These are phyloP conservation scores for Ustilago cynodontis DNA, from an alignment of 1,284 basidiomycete species.

Conservation along the genomic window DNA sequence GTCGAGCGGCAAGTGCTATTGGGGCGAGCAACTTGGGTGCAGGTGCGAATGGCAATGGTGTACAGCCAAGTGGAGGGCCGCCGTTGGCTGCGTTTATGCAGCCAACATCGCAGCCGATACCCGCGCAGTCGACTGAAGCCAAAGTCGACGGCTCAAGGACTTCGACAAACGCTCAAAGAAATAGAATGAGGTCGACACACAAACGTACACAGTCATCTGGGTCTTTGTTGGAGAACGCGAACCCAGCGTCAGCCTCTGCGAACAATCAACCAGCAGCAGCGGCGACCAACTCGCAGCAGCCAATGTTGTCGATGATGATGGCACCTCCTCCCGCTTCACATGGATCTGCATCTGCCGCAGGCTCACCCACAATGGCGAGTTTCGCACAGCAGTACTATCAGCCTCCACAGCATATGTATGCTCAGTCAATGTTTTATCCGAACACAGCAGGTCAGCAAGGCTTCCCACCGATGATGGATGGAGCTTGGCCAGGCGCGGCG, in stretches of 20 bases:
- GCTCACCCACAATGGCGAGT: not conserved
- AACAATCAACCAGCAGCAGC: not conserved
- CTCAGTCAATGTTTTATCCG: slow-evolving; percentile 18
- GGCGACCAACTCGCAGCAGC: slow-evolving; percentile 10
- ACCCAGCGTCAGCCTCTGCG: not conserved
- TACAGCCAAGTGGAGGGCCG: slow-evolving; percentile 12
- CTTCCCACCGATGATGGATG: slow-evolving; percentile 12
- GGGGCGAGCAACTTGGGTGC: slow-evolving; percentile 19
- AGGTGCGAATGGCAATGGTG: slow-evolving; percentile 32
- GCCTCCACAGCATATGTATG: slow-evolving; percentile 8
- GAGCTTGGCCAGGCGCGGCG: not conserved
- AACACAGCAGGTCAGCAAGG: slow-evolving; percentile 2
- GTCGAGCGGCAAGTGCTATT: slow-evolving; percentile 34
- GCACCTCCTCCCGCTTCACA: slow-evolving; percentile 29
- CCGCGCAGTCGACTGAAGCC: slow-evolving; percentile 3
- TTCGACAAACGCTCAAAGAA: not conserved
- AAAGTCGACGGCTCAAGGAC: not conserved
- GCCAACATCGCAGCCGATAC: slow-evolving; percentile 4
- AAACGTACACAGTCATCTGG: slow-evolving; percentile 20
- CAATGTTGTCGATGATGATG: slow-evolving; percentile 57
- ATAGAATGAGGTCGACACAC: slow-evolving; percentile 3
- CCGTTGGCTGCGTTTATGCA: slow-evolving; percentile 51
- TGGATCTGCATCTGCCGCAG: not conserved
- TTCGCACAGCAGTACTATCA: slow-evolving; percentile 15
- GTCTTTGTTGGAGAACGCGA: slow-evolving; percentile 14